Base-by-base conservation (phyloP, 2,329 filamentous ascomycete genomes). In the Verticillium zaregamsianum region DNA sequence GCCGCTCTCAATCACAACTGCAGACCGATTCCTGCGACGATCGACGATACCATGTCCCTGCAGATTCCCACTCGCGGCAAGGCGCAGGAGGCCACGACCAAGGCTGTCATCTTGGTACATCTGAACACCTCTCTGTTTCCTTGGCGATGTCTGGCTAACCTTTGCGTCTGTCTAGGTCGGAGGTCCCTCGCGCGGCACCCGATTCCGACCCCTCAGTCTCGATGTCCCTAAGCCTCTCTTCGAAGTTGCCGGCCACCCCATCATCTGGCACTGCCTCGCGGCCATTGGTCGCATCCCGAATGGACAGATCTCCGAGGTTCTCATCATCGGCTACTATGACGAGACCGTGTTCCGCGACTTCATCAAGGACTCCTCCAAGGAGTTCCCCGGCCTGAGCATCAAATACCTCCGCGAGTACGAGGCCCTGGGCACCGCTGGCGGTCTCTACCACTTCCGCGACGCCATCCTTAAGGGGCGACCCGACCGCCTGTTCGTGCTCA, bases 161-260 rank as follows among this genome's bases (percentile, higher is more conserved):
- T 56, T 65, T 64, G 58, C 60, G 56, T 59, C 57, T 17, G 23
- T 54, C 57, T 65, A 97, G 93, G 94, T 98, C 72, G 94, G 94
- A 68, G 94, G 95, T 64, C 93, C 95, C 61, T 97, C 93, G 63
- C 87, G 95, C 83, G 95, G 95, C 75, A 99, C 95, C 65, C 88
- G 95, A 68, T 98, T 98, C 81, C 87, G 95, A 69, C 95, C 95
- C 70, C 85, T 99, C 68, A 97, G 93, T 61, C 90, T 98, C 71
- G 95, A 99, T 79, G 84, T 97, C 61, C 95, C 95, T 70, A 98
- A 98, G 92, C 95, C 95, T 66, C 91, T 99, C 69, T 98, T 99
- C 82, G 94, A 97, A 77, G 93, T 99, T 73, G 95, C 95, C 68
- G 95, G 95, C 70, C 95, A 99, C 79, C 93, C 94, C 70, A 98